Base-by-base conservation (phyloP, 345 rosid genomes). In the Hevea brasiliensis region DNA sequence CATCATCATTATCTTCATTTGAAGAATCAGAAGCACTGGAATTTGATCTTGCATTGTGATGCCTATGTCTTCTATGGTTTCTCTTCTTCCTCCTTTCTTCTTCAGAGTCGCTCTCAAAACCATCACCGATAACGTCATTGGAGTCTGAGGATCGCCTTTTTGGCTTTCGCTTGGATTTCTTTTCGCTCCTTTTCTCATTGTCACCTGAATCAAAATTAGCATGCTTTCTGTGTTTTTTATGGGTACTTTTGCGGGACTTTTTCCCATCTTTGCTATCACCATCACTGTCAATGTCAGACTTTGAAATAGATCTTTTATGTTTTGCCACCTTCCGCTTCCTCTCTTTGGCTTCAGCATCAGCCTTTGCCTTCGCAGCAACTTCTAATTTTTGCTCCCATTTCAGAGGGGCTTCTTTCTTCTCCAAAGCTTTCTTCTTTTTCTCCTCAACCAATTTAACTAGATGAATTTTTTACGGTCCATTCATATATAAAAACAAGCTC, bases 401-500 rank as follows among this genome's bases (percentile, higher is more conserved):
- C 79, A 92, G 42, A 73, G 94, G 98, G 57, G 96, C 98, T 86
- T 92, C 95, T 73, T 82, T 84, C 86, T 80, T 89, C 87, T 91
- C 94, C 62, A 92, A 78, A 64, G 84, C 85, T 81, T 85, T 87
- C 81, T 86, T 87, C 84, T 90, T 92, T 74, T 92, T 92, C 89
- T 95, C 97, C 86, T 95, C 98, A 29, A 92, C 97, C 92, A 95
- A n/a, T n/a, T n/a, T n/a, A n/a, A 56, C 80, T 90, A 94, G 72
- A 92, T 89, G 87, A 94, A 94, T 84, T 78, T 94, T 88, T 92
- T 94, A 96, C 87, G 80, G 90, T 94, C 98, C 98, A 92, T 94
- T 88, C 84, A 51, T 60, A 74, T 56, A 61, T 13, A 82, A 80
- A 88, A 85, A 74, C 79, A 83, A 87, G 79, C 79, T 85, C 89